Base-by-base conservation (phyloP, 345 rosid genomes). In the Rhizophora mangle region DNA sequence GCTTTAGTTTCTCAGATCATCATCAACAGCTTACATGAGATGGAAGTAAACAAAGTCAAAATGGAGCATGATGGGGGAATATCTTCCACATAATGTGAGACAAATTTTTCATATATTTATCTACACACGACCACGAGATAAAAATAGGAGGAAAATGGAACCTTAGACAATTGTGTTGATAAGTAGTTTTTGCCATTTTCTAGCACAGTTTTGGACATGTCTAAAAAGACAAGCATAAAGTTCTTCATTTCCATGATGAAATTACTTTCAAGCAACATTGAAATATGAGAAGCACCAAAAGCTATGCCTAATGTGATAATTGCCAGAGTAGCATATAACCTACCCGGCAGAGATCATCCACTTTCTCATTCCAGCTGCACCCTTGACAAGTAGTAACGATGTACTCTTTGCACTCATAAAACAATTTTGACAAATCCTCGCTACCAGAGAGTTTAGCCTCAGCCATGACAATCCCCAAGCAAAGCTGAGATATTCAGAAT, bases 341-440 rank as follows among this genome's bases (percentile, higher is more conserved):
- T 78, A 95, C 97, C 96, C 87, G 93, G 78, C 90, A 88, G 64
- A 95, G 83, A 77, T 89, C 93, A 64, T 92, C 94, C 60, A 87
- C 68, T 82, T 87, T 95, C 63, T 88, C 93, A 22, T 29, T 68
- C 87, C 88, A 84, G 67, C 73, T 24, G 13, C 77, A 74, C 69
- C 85, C 87, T 78, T 87, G 97, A 82, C 88, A 95, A 76, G 78
- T 77, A 36, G 85, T 79, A 39, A 87, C 68, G 49, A 88, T 72
- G 47, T 82, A 95, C 75, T 92, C 96, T 83, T 92, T 95, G 86
- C 97, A 92, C 73, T 92, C 93, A 9, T 76, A 69, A 78, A 84
- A 90, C 68, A 87, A 84, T 83, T 87, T 92, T 10, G 89, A 86
- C 79, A 90, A 82, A 74, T 80, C 80, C 55, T 79, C 82, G 26